phyloP scores from a whole-genome alignment of 768 basidiomycete genomes.

The Mycena galericulata region DNA sequence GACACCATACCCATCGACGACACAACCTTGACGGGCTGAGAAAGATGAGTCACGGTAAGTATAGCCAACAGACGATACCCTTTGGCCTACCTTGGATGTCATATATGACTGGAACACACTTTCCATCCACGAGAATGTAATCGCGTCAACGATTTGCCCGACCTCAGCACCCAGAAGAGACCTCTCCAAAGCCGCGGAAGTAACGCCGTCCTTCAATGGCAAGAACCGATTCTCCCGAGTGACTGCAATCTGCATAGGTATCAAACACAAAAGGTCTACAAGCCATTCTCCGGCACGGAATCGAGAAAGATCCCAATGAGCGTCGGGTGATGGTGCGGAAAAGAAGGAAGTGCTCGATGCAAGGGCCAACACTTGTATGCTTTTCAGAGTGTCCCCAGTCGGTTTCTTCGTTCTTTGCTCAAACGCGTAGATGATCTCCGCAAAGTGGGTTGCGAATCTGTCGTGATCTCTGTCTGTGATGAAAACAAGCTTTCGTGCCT shows the following conservation, averaged over 20 bases:
- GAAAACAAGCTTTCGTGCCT: conserved; percentile 54
- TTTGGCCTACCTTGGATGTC: conserved; percentile 65
- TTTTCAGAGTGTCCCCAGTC: conserved; percentile 55
- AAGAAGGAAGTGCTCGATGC: conserved; percentile 43
- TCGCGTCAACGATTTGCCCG: conserved; percentile 63
- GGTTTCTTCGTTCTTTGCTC: conserved; percentile 66
- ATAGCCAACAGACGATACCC: neutral
- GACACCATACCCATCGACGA: conserved; percentile 67
- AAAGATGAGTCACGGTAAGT: conserved; percentile 2
- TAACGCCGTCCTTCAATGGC: conserved; percentile 67
- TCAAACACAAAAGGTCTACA: conserved; percentile 68
- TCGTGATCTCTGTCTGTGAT: conserved; percentile 52
- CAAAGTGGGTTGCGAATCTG: conserved; percentile 57
- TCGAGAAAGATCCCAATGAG: conserved; percentile 46
- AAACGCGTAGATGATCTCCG: conserved; percentile 57
- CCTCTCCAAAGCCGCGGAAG: conserved; percentile 61
- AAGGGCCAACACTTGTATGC: conserved; percentile 48
- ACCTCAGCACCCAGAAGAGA: conserved; percentile 70
- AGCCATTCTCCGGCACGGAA: conserved; percentile 71
- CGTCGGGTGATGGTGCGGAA: conserved; percentile 27
- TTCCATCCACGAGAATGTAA: conserved; percentile 76
- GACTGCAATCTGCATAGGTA: conserved; percentile 73
- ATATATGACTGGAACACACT: conserved; percentile 72
- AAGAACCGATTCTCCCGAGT: conserved; percentile 71
- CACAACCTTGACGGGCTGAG: conserved; percentile 71